Conservation (phyloP, 2,329 filamentous ascomycete genomes). For the Eutypa lata region DNA sequence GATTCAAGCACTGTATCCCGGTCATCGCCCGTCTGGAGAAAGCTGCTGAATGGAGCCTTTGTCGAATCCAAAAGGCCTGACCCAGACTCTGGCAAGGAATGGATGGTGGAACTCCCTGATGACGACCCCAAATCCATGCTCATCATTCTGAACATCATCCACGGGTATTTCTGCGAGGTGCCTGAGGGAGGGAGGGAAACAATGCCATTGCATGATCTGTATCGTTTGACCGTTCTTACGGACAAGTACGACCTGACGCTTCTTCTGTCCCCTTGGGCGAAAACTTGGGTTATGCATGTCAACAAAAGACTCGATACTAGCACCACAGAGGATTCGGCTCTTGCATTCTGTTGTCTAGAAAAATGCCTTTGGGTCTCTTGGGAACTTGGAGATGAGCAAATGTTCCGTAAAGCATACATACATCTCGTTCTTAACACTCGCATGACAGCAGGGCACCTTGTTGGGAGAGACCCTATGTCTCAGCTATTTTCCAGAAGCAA, state of each 20-base stretch:
- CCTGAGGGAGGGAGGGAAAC: background rate
- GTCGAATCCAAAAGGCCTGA: conserved; percentile 9
- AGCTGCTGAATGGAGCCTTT: conserved; percentile 10
- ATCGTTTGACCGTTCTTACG: background rate
- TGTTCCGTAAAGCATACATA: background rate
- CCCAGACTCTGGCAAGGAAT: conserved; percentile 1
- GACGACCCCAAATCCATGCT: conserved; percentile 13
- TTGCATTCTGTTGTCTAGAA: background rate
- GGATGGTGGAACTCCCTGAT: conserved; percentile 14
- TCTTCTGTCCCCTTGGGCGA: background rate
- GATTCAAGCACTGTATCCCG: conserved; percentile 11
- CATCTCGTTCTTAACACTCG: background rate
- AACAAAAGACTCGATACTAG: no score
- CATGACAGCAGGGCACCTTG: background rate
- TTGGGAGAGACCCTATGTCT: background rate
- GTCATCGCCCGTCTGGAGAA: conserved; percentile 12
- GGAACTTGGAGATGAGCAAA: background rate
- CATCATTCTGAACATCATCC: conserved; percentile 14
- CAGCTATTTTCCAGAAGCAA: background rate
- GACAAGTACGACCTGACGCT: background rate
- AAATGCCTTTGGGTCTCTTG: background rate
- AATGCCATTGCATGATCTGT: background rate
- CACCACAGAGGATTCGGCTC: background rate
- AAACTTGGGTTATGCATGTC: background rate
- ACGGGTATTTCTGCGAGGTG: conserved; percentile 9